Percentiles rank a stretch among this genome's conserved stretches.
These are phyloP conservation scores for Neonectria punicea DNA, from an alignment of 2,329 filamentous ascomycete species.

Conservation along the genomic window DNA sequence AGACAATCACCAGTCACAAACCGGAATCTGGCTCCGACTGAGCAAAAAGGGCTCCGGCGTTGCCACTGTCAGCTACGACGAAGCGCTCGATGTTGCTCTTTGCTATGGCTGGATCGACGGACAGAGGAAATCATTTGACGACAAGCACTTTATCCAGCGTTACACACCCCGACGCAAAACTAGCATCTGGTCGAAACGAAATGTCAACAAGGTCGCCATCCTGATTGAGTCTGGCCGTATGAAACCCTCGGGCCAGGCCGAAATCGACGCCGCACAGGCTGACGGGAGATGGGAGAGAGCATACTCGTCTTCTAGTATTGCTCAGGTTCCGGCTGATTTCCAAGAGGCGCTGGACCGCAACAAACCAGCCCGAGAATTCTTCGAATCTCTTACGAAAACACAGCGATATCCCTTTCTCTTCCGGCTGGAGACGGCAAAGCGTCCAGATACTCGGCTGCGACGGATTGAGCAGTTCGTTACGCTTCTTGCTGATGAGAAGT, in stretches of 20 bases:
- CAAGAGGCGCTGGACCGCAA: constrained; percentile 52
- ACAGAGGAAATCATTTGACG: constrained; percentile 57
- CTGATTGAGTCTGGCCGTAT: constrained; percentile 61
- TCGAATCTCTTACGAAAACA: constrained; percentile 55
- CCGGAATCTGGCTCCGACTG: constrained; percentile 60
- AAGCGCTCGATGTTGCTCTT: constrained; percentile 67
- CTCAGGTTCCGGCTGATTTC: constrained; percentile 61
- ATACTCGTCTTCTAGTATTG: constrained; percentile 61
- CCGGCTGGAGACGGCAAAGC: constrained; percentile 56
- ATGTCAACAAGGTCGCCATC: constrained; percentile 61
- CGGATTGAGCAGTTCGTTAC: constrained; percentile 55
- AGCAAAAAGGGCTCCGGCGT: constrained; percentile 58
- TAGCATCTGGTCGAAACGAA: constrained; percentile 69
- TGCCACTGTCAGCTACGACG: constrained; percentile 57
- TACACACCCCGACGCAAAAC: constrained; percentile 67
- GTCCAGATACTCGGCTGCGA: constrained; percentile 47
- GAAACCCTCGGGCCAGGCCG: constrained; percentile 57
- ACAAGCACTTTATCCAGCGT: constrained; percentile 61
- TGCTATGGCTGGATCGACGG: constrained; percentile 74
- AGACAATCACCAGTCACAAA: constrained; percentile 23
- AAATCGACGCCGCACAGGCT: constrained; percentile 64
- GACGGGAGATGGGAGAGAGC: constrained; percentile 69
- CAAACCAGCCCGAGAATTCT: constrained; percentile 51
- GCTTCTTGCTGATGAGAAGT: constrained; percentile 47
- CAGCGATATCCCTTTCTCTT: constrained; percentile 59